Conservation (phyloP, 306 rosid species). For the Oemleria cerasiformis region DNA sequence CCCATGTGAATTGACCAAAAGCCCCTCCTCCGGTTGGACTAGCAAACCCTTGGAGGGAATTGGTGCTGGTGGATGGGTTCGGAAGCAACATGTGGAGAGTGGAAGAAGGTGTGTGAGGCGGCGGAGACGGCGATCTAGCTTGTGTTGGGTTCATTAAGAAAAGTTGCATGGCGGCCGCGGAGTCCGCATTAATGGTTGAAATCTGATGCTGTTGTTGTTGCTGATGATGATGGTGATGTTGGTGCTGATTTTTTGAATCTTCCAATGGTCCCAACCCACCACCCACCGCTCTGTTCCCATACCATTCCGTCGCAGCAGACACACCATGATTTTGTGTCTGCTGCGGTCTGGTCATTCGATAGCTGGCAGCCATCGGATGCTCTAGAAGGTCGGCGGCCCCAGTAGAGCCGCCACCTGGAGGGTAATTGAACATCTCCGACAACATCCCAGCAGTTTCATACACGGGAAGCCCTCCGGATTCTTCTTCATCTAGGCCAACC, state of each 20-base stretch:
- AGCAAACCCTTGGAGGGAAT: constrained; percentile 37
- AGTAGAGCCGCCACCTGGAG: constrained; percentile 32
- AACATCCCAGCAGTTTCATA: constrained; percentile 80
- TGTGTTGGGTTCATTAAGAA: constrained; percentile 77
- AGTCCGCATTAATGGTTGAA: constrained; percentile 65
- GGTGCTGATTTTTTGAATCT: constrained; percentile 46
- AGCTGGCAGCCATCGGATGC: constrained; percentile 33
- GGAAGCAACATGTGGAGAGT: constrained; percentile 82
- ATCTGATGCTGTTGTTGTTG: constrained; percentile 52
- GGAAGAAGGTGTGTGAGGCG: constrained; percentile 34
- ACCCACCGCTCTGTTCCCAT: constrained; percentile 50
- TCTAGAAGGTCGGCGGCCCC: constrained; percentile 44
- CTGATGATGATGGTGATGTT: constrained; percentile 24
- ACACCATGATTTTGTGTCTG: constrained; percentile 14
- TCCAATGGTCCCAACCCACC: constrained; percentile 41
- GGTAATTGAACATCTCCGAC: constrained; percentile 88
- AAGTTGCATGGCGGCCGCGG: constrained; percentile 99
- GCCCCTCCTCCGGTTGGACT: constrained; percentile 26
- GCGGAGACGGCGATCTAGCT: constrained; percentile 60
- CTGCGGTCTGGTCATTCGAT: constrained; percentile 34
- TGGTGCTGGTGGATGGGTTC: constrained; percentile 44
- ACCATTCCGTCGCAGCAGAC: constrained; percentile 49
- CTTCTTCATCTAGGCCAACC: constrained; percentile 67
- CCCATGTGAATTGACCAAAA: constrained; percentile 78
- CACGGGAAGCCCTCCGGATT: constrained; percentile 47